These are phyloP conservation scores for Rubus idaeus DNA, from an alignment of 306 rosid genomes.

Conservation along the genomic window DNA sequence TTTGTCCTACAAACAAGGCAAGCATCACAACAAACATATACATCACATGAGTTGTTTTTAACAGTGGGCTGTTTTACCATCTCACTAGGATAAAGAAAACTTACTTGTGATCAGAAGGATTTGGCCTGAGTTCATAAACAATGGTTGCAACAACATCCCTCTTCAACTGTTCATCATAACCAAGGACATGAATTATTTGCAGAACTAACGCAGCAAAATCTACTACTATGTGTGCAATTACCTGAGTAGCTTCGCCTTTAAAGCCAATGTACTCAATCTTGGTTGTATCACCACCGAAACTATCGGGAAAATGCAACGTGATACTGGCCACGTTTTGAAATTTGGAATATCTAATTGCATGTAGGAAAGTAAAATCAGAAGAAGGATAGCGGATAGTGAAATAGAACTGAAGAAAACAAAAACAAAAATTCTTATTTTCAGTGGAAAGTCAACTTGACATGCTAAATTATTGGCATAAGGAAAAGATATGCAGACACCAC, in stretches of 20 bases:
- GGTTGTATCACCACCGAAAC: slow-evolving; percentile 81
- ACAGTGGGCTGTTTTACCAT: neutral
- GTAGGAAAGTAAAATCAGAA: slow-evolving; percentile 23
- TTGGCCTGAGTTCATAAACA: slow-evolving; percentile 88
- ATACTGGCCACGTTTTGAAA: slow-evolving; percentile 90
- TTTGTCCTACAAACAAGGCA: slow-evolving; percentile 52
- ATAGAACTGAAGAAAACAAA: slow-evolving; percentile 15
- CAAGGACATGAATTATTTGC: slow-evolving; percentile 17
- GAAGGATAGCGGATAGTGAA: slow-evolving; percentile 2
- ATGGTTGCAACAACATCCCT: slow-evolving; percentile 87
- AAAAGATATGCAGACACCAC: neutral
- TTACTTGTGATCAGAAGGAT: slow-evolving; percentile 99
- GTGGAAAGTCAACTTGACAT: neutral
- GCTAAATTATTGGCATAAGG: slow-evolving; percentile 11
- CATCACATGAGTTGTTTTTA: neutral
- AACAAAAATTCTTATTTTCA: neutral
- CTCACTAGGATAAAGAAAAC: slow-evolving; percentile 21
- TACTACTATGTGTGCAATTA: slow-evolving; percentile 33
- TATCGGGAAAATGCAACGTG: slow-evolving; percentile 91
- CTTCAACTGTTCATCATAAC: slow-evolving; percentile 58
- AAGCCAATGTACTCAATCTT: slow-evolving; percentile 90
- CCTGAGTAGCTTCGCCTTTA: slow-evolving; percentile 98
- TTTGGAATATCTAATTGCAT: slow-evolving; percentile 69
- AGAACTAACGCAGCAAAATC: slow-evolving; percentile 8
- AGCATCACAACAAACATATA: neutral